Evolutionary conservation across 306 rosid species (phyloP), one percentile per base, ranked within the genome.

Genomic region (Hippophae tibetana): DNA sequence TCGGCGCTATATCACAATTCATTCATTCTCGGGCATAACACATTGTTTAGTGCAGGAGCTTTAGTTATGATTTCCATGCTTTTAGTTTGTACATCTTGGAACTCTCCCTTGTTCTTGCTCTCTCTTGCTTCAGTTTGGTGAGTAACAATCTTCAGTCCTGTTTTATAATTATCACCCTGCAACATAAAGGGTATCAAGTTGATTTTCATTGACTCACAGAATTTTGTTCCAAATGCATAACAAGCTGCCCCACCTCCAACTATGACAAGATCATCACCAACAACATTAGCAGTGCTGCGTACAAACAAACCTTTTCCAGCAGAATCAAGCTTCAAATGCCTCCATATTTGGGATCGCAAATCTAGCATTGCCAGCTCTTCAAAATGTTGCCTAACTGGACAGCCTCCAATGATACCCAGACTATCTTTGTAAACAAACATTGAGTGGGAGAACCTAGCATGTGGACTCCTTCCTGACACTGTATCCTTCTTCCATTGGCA

Each of bases 201-300:
- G 67, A 92, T 70, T 75, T 78, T 92, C 65, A 82, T 68, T 45
- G 95, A 95, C 83, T 78, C 89, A 54, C 96, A 88, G 74, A 92
- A 92, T 76, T 79, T 92, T 54, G 98, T 83, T 72, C 95, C 96
- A 82, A 92, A 92, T 53, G 98, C 98, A 76, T 85, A 92, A 77
- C 96, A 87, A 54, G 98, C 43, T 54, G 95, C 95, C 18, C 98
- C 98, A 27, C 98, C 98, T 53, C 96, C 98, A 64, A 88, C 65
- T 69, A 88, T 53, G 41, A 88, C 72, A 67, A 92, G 93, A 66
- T 87, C 77, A 62, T 85, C 81, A n/a, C 88, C 83, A 40, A 87
- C 40, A 14, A 92, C 75, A 65, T 63, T 81, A 43, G 82, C 81
- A 18, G 96, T 78, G 80, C 95, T 81, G 46, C 96, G 93, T 54